These are phyloP conservation scores for Limnanthes douglasii DNA, from an alignment of 345 rosid species.

Conservation along the genomic window DNA sequence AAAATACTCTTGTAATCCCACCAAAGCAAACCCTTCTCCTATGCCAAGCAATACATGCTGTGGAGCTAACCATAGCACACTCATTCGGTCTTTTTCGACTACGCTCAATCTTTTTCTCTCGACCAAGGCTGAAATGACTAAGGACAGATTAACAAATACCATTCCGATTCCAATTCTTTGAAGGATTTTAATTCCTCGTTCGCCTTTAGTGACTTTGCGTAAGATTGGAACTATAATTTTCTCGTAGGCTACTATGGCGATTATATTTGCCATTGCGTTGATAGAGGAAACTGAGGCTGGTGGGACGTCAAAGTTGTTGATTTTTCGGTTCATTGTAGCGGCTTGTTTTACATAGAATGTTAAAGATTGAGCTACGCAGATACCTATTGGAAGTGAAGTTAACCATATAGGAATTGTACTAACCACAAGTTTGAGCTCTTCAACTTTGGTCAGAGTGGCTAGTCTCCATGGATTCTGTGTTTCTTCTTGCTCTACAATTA, in stretches of 20 bases:
- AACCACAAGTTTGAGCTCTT: slow-evolving; percentile 65
- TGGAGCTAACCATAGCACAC: slow-evolving; percentile 80
- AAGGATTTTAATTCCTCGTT: slow-evolving; percentile 69
- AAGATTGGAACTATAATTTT: slow-evolving; percentile 34
- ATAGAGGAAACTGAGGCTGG: slow-evolving; percentile 40
- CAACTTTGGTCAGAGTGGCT: slow-evolving; percentile 60
- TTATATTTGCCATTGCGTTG: slow-evolving; percentile 40
- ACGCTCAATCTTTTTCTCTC: slow-evolving; percentile 38
- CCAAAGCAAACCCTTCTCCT: slow-evolving; percentile 65
- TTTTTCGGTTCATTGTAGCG: slow-evolving; percentile 24
- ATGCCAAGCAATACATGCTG: slow-evolving; percentile 59
- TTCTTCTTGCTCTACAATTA: slow-evolving; percentile 22
- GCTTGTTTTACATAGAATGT: slow-evolving; percentile 92
- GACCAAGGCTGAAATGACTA: slow-evolving; percentile 63
- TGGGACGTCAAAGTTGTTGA: slow-evolving; percentile 35
- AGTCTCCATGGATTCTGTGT: slow-evolving; percentile 57
- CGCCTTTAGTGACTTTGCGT: slow-evolving; percentile 33
- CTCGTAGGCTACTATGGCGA: slow-evolving; percentile 35
- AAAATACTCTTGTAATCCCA: slow-evolving; percentile 87
- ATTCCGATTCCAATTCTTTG: slow-evolving; percentile 89
- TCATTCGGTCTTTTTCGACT: slow-evolving; percentile 31
- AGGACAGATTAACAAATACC: slow-evolving; percentile 46
- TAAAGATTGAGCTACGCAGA: slow-evolving; percentile 54
- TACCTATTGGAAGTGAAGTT: slow-evolving; percentile 48
- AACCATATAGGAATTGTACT: slow-evolving; percentile 86